Percentiles rank a stretch among this genome's conserved stretches.
Evolutionary conservation across 148 eudicot species (phyloP).

Genomic region (Fagopyrum esculentum): DNA sequence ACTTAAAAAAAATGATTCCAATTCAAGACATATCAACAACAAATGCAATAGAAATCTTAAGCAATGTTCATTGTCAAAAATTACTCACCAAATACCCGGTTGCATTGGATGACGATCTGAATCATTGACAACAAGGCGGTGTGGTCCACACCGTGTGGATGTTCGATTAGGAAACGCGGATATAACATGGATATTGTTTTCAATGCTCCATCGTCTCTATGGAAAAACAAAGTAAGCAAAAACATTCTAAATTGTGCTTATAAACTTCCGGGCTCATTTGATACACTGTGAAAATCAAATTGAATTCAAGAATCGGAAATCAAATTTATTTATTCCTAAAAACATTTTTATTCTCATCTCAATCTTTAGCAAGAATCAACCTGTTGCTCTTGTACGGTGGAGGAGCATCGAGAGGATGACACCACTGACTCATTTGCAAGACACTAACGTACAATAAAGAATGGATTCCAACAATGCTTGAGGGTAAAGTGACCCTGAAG

Average conservation of each 20-base stretch:
- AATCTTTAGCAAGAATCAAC: conserved; percentile 17
- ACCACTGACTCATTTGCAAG: conserved; percentile 88
- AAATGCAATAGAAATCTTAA: not conserved
- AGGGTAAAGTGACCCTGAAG: conserved; percentile 61
- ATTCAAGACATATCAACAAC: too few species aligned
- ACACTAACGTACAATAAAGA: conserved; percentile 78
- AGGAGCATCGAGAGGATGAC: conserved; percentile 63
- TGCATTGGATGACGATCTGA: conserved; percentile 73
- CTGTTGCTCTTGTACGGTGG: conserved; percentile 91
- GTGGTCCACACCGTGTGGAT: conserved; percentile 25
- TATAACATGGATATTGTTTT: conserved; percentile 90
- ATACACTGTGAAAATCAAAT: too few species aligned
- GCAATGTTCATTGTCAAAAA: not conserved
- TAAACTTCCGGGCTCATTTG: too few species aligned
- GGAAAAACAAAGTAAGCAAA: too few species aligned
- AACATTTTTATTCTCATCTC: not conserved
- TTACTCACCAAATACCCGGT: conserved; percentile 81
- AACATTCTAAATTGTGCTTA: too few species aligned
- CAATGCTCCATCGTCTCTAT: conserved; percentile 94
- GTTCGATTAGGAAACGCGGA: conserved; percentile 77
- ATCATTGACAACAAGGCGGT: conserved; percentile 48
- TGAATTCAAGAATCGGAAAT: too few species aligned
- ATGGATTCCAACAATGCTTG: conserved; percentile 61
- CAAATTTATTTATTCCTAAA: too few species aligned
- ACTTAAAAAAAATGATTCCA: too few species aligned